Evolutionary conservation across 1,284 basidiomycete species (phyloP).

Genomic region (Gymnopus androsaceus): DNA sequence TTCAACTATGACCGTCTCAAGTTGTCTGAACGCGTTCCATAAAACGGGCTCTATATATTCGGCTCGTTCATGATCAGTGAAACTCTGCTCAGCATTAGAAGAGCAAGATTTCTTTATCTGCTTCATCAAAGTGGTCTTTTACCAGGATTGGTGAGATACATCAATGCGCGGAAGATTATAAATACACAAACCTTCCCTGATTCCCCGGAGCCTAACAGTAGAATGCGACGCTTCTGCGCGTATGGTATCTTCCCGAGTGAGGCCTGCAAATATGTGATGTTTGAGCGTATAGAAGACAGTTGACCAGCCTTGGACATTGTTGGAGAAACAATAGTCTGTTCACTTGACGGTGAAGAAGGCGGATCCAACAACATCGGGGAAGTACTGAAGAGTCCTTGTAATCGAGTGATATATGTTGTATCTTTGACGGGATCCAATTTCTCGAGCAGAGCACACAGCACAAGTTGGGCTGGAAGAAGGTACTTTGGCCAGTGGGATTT

Average conservation of each 20-base stretch:
- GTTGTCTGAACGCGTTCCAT: not conserved
- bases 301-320: too few relatives aligned
- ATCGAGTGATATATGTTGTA: not conserved
- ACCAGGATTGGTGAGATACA: not conserved
- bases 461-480: not conserved
- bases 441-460: not conserved
- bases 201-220: conserved; percentile 1
- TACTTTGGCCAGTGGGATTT: not conserved
- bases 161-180: not conserved
- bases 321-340: too few relatives aligned
- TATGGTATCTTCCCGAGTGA: not conserved
- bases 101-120: not conserved
- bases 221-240: not conserved
- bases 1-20: too few relatives aligned
- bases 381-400: not conserved
- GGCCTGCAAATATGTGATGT: not conserved
- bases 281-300: not conserved
- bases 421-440: not conserved
- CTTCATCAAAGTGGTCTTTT: not conserved
- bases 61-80: not conserved
- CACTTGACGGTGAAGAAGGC: too few relatives aligned
- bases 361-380: too few relatives aligned
- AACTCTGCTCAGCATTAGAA: not conserved
- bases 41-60: not conserved
- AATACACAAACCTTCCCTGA: conserved; percentile 4